Evolutionary conservation across 2,329 filamentous ascomycete genomes (phyloP), one percentile per base, ranked within the genome.

Genomic region (Xylariomycetidae sp.): DNA sequence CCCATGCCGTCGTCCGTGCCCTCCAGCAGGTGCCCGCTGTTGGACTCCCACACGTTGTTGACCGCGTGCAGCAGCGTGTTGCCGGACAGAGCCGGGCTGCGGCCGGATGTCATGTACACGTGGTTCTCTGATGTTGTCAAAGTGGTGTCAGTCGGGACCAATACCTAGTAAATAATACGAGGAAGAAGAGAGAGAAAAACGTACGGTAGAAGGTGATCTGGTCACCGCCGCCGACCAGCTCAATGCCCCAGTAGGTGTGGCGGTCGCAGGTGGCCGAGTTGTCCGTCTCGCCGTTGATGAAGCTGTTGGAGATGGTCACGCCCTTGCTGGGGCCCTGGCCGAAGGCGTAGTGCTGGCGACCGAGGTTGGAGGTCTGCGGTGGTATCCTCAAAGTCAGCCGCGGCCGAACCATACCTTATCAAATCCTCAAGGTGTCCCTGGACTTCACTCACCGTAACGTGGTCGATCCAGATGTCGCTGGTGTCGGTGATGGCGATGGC

Each of bases 21-120:
- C 38, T 56, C 51, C 15, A 56, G 40, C 4, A 44, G 39, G 29
- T 56, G 53, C 5, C 53, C 52, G 8, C 45, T 46, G 29, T 41
- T 49, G 13, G 47, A 46, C 7, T 32, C 17, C 47, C 50, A 56
- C 3, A 54, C 47, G 25, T 50, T 56, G 43, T 55, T 56, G 20
- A 55, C 48, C 4, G 52, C 51, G 35, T 56, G 52, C 33, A 56
- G 46, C 27, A 55, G 46, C 1, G 51, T 52, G 12, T 37, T 46
- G 13, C 48, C 48, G n/a, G 43, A 49, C 1, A 54, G 44, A 5
- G 50, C 50, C 4, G 50, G 51, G 26, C 46, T 40, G 22, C 50
- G 49, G 25, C 53, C 52, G 9, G 44, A 37, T 8, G 43, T 48
- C 24, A 42, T 38, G 40, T 43, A 43, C 18, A 49, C 32, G 34